Evolutionary conservation across 106 monocot species (phyloP), one percentile per base, ranked within the genome.

Genomic region (Dendrobium huoshanense): DNA sequence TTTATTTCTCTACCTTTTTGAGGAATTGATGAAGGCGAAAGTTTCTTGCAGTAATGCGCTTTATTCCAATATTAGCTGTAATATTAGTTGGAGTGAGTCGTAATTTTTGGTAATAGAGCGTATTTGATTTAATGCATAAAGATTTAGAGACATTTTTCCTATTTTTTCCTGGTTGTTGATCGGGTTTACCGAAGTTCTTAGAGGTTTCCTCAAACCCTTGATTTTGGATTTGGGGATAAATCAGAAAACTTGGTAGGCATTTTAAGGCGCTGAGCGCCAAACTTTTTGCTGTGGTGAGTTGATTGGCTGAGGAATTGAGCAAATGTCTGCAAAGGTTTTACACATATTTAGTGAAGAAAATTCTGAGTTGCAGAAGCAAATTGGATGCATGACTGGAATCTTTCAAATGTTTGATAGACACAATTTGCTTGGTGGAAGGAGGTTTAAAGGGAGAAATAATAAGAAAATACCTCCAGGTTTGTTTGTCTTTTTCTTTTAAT

Each of bases 301-400:
- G 73, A 48, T 75, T 44, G 9, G 19, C 9, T 1, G 54, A 75
- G 10, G 16, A 75, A 27, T 7, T 51, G 9, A 72, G 56, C 79
- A 51, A 65, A 97, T 97, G 97, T 84, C 94, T 18, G 86, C 90
- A 9, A 94, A 94, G 59, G 86, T 94, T 79, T 61, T 94, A 2
- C 81, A 88, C 13, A 78, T 45, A 59, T 83, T 92, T 43, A 79
- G 76, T 2, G 94, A 97, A 41, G 96, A 96, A 25, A 88, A 84
- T 67, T 86, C 80, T 4, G 88, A 92, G 76, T 47, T 92, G 79
- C 87, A 88, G 83, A 87, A 81, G 84, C 92, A 97, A 81, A 85
- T 89, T 49, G 94, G 97, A 25, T 97, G 97, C 92, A 89, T 97
- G 89, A 87, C 85, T 45, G 92, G 97, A 20, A 84, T 94, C 37